Conservation (phyloP, 352 stramenopile species). For the Phytophthora brassicae region DNA sequence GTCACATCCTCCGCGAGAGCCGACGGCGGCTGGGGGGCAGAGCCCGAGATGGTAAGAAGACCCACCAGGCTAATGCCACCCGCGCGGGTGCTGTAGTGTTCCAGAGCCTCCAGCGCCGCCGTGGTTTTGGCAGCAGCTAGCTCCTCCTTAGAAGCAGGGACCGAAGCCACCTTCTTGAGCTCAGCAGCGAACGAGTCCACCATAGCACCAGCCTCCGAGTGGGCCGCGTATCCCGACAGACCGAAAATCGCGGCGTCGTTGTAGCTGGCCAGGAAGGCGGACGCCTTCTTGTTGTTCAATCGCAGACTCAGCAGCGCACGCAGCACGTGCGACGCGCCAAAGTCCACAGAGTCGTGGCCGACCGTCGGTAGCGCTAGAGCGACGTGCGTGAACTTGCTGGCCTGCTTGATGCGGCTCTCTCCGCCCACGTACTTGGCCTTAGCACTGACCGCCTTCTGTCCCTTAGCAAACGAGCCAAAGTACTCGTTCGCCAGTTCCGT, state of each 20-base stretch:
- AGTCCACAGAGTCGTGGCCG: constrained; percentile 44
- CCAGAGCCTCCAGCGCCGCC: constrained; percentile 46
- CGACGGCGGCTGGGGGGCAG: constrained; percentile 44
- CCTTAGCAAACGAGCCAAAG: constrained; percentile 52
- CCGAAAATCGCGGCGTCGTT: constrained; percentile 63
- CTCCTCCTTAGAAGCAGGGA: constrained; percentile 64
- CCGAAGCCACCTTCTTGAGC: constrained; percentile 73
- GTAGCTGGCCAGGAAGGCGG: constrained; percentile 66
- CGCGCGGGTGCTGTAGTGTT: constrained; percentile 44
- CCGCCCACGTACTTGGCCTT: constrained; percentile 74
- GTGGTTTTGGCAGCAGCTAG: constrained; percentile 73
- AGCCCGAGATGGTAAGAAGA: constrained; percentile 32
- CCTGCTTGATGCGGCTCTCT: constrained; percentile 75
- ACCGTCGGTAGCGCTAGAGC: constrained; percentile 69
- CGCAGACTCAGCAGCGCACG: constrained; percentile 59
- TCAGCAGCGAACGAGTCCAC: constrained; percentile 70
- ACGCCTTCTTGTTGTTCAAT: constrained; percentile 64
- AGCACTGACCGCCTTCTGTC: constrained; percentile 21
- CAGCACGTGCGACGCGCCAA: constrained; percentile 66
- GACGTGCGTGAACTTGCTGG: constrained; percentile 66
- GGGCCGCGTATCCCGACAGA: constrained; percentile 54
- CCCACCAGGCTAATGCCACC: constrained; percentile 48
- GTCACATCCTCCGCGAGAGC: constrained; percentile 52
- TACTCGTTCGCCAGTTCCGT: constrained; percentile 63
- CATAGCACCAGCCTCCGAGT: constrained; percentile 58